Base-by-base conservation (phyloP, 2,329 filamentous ascomycete species). In the Claviceps arundinis region DNA sequence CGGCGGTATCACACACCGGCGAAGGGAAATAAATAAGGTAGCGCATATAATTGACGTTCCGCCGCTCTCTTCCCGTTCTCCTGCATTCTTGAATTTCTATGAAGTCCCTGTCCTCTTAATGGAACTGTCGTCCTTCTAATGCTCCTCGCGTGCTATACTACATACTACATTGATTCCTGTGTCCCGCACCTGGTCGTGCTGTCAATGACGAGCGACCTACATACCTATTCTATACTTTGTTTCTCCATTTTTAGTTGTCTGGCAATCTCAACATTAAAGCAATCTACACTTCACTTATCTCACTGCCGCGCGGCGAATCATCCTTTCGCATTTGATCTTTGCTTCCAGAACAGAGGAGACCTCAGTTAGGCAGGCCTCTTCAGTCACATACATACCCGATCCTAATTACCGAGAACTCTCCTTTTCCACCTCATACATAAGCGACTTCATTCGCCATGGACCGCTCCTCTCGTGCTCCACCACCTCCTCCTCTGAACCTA, bases 401-500 rank as follows among this genome's bases (percentile, higher is more conserved):
- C 30, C 9, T 34, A 34, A 34, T 34, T 9, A 4, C 9, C 9
- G 30, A 11, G 30, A 34, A 34, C 30, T 11, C 30, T 34, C 11
- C 30, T 34, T 34, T 9, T 34, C 30, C 30, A 11, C 30, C 30
- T 34, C 30, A 34, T 11, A 34, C 30, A 34, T 11, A 34, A 34
- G 30, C 9, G 30, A 38, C 37, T 13, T n/a, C 9, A 22, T 40
- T 44, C 13, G 26, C n/a, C 30, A 55, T 53, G 54, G 40, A 51
- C 46, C 16, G 37, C 30, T 54, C 51, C 22, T 52, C 54, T 17
- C 50, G 47, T 37, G 50, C 53, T 48, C 37, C 53, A 47, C 50
- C 53, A 26, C 55, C 58, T 37, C 49, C 52, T n/a, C 50, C 54
- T 5, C 41, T 56, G 30, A 41, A 58, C 50, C 48, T 54, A n/a